phyloP scores from a whole-genome alignment of 106 monocot genomes.

The Apostasia ramifera region DNA sequence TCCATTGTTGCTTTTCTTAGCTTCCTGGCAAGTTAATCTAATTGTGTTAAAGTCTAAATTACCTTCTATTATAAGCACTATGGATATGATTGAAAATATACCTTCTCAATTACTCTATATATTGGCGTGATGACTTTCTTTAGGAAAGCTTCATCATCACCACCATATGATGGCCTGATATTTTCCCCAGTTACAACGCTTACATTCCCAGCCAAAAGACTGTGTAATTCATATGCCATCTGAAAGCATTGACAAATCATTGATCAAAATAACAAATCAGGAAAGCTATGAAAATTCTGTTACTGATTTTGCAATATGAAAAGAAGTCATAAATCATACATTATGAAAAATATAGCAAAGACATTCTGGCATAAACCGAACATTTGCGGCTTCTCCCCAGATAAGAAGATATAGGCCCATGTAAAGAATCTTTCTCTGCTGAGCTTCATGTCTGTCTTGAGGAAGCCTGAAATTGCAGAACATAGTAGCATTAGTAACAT shows the following conservation, averaged over 20 bases:
- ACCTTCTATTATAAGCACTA: background rate
- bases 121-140: slow-evolving; percentile 93
- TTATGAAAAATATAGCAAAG: slow-evolving; percentile 96
- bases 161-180: slow-evolving; percentile 90
- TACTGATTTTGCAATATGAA: background rate
- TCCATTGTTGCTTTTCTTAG: slow-evolving; percentile 83
- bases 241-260: slow-evolving; percentile 19
- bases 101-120: slow-evolving; percentile 90
- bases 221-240: slow-evolving; percentile 99
- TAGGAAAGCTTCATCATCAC: slow-evolving; percentile 92
- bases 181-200: slow-evolving; percentile 96
- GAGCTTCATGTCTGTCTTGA: slow-evolving; percentile 75
- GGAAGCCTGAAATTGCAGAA: slow-evolving; percentile 41
- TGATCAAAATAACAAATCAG: no score
- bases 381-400: slow-evolving; percentile 95
- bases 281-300: background rate
- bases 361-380: slow-evolving; percentile 96
- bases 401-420: slow-evolving; percentile 97
- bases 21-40: slow-evolving; percentile 53
- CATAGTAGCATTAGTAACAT: slow-evolving; percentile 6
- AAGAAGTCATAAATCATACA: slow-evolving; percentile 25
- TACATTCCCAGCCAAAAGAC: slow-evolving; percentile 86
- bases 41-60: background rate
- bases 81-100: slow-evolving; percentile 9
- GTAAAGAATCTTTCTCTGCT: slow-evolving; percentile 90